Evolutionary conservation across 75 land plant species (phyloP), one percentile per base, ranked within the genome.

Genomic region (Picea glauca): DNA sequence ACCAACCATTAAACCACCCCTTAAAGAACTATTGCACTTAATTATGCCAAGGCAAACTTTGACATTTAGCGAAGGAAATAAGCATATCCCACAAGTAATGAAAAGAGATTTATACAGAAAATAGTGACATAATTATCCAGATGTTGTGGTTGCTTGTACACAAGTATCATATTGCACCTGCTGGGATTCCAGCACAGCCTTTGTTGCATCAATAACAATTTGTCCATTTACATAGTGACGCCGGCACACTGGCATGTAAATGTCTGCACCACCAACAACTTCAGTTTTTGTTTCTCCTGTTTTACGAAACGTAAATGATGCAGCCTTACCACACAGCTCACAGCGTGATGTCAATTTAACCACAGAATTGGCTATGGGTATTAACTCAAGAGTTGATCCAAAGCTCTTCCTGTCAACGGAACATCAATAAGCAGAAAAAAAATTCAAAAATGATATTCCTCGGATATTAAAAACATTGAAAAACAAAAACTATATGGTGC

Each of bases 191-290:
- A 92, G 78, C 12, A 90, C 90, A 62, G 50, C 81, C 62, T 87
- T 82, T 32, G 96, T 74, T 11, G 93, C 82, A 67, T 89, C 89
- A 13, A 89, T 78, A 32, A 88, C 96, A 11, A 85, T 80, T 79
- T 93, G 92, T 0, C 96, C 96, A 79, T 80, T 90, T 13, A 94
- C 88, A 81, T 94, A 96, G 77, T 96, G 99, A 58, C 86, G 85
- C 21, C 99, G 82, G 60, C 99, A 96, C 12, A 96, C 99, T 21
- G 99, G 99, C 99, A 96, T 96, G 78, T 96, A 96, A 13, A 90
- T 83, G 75, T 96, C 99, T 60, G 96, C 87, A 35, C 99, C 99
- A 20, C 93, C 99, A 57, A 96, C 92, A 30, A 96, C 82, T 70
- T 96, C 99, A 0, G 90, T 94, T 35, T 87, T 58, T 20, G 43